Evolutionary conservation across 1,284 basidiomycete species (phyloP), one percentile per base, ranked within the genome.

Genomic region (Tylopilus sp.): DNA sequence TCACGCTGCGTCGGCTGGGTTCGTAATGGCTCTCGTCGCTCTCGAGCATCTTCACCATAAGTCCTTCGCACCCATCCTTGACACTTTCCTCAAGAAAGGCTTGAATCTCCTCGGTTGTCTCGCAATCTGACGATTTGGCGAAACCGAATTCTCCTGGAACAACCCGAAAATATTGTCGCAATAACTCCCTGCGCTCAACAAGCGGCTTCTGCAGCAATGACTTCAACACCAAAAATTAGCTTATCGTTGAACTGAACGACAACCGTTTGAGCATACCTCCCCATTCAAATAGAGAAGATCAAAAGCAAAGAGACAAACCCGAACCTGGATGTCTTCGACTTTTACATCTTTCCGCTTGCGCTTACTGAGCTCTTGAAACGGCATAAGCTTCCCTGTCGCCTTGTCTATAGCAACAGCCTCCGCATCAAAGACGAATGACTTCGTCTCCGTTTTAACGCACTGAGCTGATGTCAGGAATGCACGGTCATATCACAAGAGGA

Each of bases 21-120:
- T 98, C 94, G 67, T 99, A 99, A 58, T 83, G 91, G 63, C 95
- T 93, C 13, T 87, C 87, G 33, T 91, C 84, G 21, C 84, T 90
- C 34, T 94, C 89, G 12, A 99, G 75, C 92, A 97, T 97, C 73
- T 99, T 99, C 54, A 99, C 93, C 97, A 99, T 97, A 42, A 99
- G 77, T 3, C 97, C 97, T 68, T 99, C 97, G 68, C 97, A 99
- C 1, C 96, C 94, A 64, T 97, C 94, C 65, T 94, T 96, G 56
- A 99, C 92, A 66, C 91, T 95, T 58, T 94, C 89, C 62, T 99
- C 97, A 15, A 99, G 73, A 77, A 99, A 98, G 0, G 80, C 69
- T 63, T 97, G 93, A 47, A 99, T 98, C 63, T 98, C 94, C 39
- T 99, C 97, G 0, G 84, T 88, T 7, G 87, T 91, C 50, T 91